Percentiles rank a stretch among this genome's conserved stretches.
These are phyloP conservation scores for Andrographis paniculata DNA, from an alignment of 305 asterid species.

Conservation along the genomic window DNA sequence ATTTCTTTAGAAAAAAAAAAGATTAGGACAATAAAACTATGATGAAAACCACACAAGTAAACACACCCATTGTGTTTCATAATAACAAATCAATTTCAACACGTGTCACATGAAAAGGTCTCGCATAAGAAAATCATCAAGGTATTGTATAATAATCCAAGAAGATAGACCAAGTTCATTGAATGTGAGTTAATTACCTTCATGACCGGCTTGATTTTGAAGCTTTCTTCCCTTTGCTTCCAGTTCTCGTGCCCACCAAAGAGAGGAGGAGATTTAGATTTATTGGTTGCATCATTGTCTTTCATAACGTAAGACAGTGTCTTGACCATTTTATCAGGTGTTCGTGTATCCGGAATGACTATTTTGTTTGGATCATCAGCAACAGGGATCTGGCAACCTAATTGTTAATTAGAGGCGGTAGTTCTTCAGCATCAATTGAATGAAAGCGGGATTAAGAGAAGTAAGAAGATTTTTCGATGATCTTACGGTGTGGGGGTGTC, in stretches of 20 bases:
- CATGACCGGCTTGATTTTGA: slow-evolving; percentile 68
- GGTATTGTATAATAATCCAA: slow-evolving; percentile 12
- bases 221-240: slow-evolving; percentile 79
- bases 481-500: slow-evolving; percentile 84
- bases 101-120: too few species aligned
- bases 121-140: too few species aligned
- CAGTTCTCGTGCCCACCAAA: slow-evolving; percentile 89
- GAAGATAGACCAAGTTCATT: slow-evolving; percentile 5
- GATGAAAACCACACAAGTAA: too few species aligned
- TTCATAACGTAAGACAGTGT: slow-evolving; percentile 60
- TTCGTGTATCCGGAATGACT: slow-evolving; percentile 48
- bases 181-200: slow-evolving; percentile 41
- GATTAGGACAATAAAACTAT: too few species aligned
- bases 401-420: slow-evolving; percentile 14
- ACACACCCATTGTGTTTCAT: too few species aligned
- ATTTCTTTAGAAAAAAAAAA: too few species aligned
- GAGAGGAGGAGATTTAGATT: slow-evolving; percentile 58
- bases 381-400: slow-evolving; percentile 82
- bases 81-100: too few species aligned
- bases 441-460: slow-evolving; percentile 6
- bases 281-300: slow-evolving; percentile 37
- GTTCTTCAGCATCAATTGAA: slow-evolving; percentile 5
- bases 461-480: slow-evolving; percentile 9
- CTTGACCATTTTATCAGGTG: slow-evolving; percentile 52
- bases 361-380: slow-evolving; percentile 55